phyloP scores from a whole-genome alignment of 495 filamentous ascomycete species.

The Copromyces sp. region DNA sequence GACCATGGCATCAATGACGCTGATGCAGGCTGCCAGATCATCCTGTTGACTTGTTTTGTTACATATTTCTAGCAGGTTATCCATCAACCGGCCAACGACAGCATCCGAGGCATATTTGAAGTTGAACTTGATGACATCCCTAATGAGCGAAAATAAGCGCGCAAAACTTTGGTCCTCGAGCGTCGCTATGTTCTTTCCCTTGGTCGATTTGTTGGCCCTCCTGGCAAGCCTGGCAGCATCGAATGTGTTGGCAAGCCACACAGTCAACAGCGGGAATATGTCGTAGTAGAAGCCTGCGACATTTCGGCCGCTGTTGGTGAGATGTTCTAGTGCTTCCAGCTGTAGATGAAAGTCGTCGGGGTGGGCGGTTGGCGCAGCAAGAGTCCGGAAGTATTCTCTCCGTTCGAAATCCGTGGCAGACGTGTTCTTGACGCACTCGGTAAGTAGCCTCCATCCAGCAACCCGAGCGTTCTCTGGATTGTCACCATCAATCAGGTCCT shows the following conservation, averaged over 20 bases:
- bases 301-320: constrained; percentile 54
- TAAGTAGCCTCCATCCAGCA: constrained; percentile 53
- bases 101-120: constrained; percentile 60
- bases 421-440: constrained; percentile 50
- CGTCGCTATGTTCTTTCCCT: constrained; percentile 39
- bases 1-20: constrained; percentile 68
- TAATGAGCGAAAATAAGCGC: constrained; percentile 61
- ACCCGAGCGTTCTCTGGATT: constrained; percentile 43
- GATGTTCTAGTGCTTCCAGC: constrained; percentile 48
- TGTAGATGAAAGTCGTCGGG: constrained; percentile 54
- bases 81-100: constrained; percentile 57
- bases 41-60: constrained; percentile 58
- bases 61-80: constrained; percentile 60
- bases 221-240: constrained; percentile 40
- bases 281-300: constrained; percentile 55
- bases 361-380: constrained; percentile 35
- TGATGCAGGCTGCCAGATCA: constrained; percentile 67
- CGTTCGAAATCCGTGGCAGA: constrained; percentile 54
- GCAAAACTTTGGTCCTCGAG: constrained; percentile 60
- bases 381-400: constrained; percentile 51
- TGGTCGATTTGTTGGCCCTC: constrained; percentile 22
- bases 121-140: constrained; percentile 77
- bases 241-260: constrained; percentile 48
- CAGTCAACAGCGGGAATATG: constrained; percentile 46
- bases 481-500: constrained; percentile 50